Evolutionary conservation across 2,329 filamentous ascomycete species (phyloP).

Genomic region (Cladosporium sp.): DNA sequence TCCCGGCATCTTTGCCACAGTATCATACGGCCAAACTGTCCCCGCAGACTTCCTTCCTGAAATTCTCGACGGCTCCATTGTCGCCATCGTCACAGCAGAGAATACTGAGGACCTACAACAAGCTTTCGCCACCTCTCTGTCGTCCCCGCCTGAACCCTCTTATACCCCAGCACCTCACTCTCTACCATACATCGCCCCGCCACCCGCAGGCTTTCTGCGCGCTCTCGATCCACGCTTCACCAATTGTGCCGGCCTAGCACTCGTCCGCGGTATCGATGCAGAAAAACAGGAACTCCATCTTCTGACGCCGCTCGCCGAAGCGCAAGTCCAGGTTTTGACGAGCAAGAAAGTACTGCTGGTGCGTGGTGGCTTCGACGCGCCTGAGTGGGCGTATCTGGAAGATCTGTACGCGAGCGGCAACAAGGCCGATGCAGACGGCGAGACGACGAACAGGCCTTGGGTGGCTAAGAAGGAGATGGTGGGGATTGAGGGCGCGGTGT

Average conservation of each 20-base stretch:
- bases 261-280: conserved; percentile 66
- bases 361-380: conserved; percentile 63
- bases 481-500: conserved; percentile 31
- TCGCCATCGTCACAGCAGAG: conserved; percentile 63
- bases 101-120: neutral
- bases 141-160: neutral
- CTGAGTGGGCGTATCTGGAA: conserved; percentile 67
- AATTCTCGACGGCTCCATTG: conserved; percentile 64
- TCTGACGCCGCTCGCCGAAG: conserved; percentile 55
- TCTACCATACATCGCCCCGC: conserved; percentile 56
- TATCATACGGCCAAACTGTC: conserved; percentile 64
- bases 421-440: conserved; percentile 3
- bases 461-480: conserved; percentile 23
- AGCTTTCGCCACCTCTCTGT: neutral
- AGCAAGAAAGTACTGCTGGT: conserved; percentile 55
- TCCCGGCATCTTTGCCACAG: conserved; percentile 58
- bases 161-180: conserved; percentile 46
- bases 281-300: conserved; percentile 55
- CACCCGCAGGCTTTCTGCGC: conserved; percentile 32
- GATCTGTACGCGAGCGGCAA: conserved; percentile 44
- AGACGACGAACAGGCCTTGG: conserved; percentile 24
- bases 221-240: conserved; percentile 58
- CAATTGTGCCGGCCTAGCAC: conserved; percentile 58
- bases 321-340: conserved; percentile 19
- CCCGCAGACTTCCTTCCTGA: conserved; percentile 57